Evolutionary conservation across 768 basidiomycete genomes (phyloP).

Genomic region (Megacollybia marginata): DNA sequence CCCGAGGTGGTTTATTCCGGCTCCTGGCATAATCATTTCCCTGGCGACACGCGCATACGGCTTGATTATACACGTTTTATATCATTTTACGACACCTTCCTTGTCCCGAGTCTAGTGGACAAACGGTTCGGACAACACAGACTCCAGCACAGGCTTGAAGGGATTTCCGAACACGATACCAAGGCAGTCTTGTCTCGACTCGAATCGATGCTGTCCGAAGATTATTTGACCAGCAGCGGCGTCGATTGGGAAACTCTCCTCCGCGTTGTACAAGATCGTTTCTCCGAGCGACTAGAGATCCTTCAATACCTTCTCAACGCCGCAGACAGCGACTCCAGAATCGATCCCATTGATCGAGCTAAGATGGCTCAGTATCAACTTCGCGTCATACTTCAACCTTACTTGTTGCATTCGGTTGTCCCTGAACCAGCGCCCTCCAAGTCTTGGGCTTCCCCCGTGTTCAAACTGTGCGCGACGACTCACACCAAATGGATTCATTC

Average conservation of each 20-base stretch:
- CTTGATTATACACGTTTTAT: conserved; percentile 33
- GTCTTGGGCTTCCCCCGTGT: conserved; percentile 30
- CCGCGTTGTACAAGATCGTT: conserved; percentile 32
- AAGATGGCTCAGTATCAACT: conserved; percentile 21
- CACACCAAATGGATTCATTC: conserved; percentile 20
- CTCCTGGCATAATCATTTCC: conserved; percentile 32
- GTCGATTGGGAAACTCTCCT: conserved; percentile 36
- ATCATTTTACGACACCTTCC: conserved; percentile 34
- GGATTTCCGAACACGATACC: conserved; percentile 22
- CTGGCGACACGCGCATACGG: conserved; percentile 35
- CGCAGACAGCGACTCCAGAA: conserved; percentile 2
- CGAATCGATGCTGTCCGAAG: conserved; percentile 13
- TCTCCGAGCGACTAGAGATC: conserved; percentile 32
- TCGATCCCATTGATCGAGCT: conserved; percentile 3
- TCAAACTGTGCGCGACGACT: conserved; percentile 22
- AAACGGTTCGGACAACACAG: conserved; percentile 22
- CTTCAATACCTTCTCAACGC: conserved; percentile 27
- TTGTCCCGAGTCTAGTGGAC: conserved; percentile 28
- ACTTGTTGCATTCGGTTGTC: conserved; percentile 13
- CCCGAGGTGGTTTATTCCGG: conserved; percentile 24
- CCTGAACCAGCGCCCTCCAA: not conserved
- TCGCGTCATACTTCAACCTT: conserved; percentile 23
- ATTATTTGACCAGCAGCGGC: conserved; percentile 15
- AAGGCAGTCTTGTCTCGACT: conserved; percentile 17
- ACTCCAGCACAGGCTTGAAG: conserved; percentile 26